Evolutionary conservation across 768 basidiomycete species (phyloP).

Genomic region (Pleurotus cornucopiae): DNA sequence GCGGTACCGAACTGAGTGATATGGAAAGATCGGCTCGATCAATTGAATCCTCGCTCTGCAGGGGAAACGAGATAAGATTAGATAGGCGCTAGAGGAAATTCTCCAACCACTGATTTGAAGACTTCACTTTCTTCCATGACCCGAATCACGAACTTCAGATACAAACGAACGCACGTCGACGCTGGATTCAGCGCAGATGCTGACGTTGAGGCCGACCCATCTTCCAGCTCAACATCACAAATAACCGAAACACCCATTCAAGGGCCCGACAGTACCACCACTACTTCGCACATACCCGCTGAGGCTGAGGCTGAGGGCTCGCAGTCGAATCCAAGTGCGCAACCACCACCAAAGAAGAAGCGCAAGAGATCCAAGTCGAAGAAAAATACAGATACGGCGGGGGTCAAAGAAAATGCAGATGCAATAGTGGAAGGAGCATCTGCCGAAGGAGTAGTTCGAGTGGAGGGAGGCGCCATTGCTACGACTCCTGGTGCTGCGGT

Average conservation of each 20-base stretch:
- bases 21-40: no score
- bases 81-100: no score
- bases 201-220: conserved; percentile 8
- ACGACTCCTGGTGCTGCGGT: conserved; percentile 10
- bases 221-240: conserved; percentile 2
- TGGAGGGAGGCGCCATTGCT: conserved; percentile 4
- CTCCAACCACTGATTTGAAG: no score
- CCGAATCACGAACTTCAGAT: conserved; percentile 68
- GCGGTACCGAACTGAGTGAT: no score
- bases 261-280: no score
- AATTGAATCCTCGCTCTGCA: no score
- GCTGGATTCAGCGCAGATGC: conserved; percentile 43
- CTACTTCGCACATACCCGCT: no score
- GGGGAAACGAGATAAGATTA: no score
- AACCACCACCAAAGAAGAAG: conserved; percentile 47
- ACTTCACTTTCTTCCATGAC: conserved; percentile 45
- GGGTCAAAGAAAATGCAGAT: conserved; percentile 10
- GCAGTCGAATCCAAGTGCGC: no score
- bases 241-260: background rate
- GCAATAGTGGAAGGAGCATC: background rate
- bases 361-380: conserved; percentile 48
- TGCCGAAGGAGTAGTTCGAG: conserved; percentile 2
- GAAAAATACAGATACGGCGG: conserved; percentile 17
- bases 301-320: no score
- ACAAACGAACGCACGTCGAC: conserved; percentile 67